phyloP scores from a whole-genome alignment of 2,329 filamentous ascomycete genomes.

The Bimuria novae-zelandiae region DNA sequence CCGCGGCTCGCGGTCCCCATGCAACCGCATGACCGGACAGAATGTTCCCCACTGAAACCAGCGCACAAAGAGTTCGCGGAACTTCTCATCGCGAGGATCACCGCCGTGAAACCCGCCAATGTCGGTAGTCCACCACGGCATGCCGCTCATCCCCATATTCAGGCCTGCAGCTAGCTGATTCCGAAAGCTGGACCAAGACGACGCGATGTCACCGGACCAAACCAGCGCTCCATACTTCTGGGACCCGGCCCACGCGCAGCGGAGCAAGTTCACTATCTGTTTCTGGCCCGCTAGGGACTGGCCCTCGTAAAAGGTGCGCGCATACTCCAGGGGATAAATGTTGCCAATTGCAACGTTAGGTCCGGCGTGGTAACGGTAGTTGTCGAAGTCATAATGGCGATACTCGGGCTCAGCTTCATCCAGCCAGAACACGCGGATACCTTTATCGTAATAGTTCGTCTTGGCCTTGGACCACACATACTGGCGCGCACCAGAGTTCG shows the following conservation, averaged over 20 bases:
- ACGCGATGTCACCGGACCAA: conserved; percentile 70
- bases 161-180: conserved; percentile 67
- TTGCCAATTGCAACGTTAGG: conserved; percentile 63
- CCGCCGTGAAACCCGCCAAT: conserved; percentile 73
- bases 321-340: conserved; percentile 63
- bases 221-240: conserved; percentile 69
- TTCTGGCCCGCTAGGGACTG: conserved; percentile 57
- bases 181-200: conserved; percentile 63
- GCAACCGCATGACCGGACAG: conserved; percentile 69
- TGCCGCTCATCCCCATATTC: conserved; percentile 67
- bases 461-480: conserved; percentile 66
- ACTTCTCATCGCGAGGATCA: conserved; percentile 58
- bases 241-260: conserved; percentile 62
- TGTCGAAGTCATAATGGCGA: conserved; percentile 67
- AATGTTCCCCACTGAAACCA: conserved; percentile 74
- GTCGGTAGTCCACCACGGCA: conserved; percentile 73
- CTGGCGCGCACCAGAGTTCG: conserved; percentile 61
- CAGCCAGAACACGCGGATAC: conserved; percentile 69
- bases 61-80: conserved; percentile 66
- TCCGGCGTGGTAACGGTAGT: conserved; percentile 64
- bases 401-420: conserved; percentile 74
- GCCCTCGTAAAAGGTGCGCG: conserved; percentile 64
- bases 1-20: conserved; percentile 67
- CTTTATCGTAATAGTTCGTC: conserved; percentile 64
- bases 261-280: conserved; percentile 63